Evolutionary conservation across 192 early-diverging fungal species (phyloP).

Genomic region (Coemansia sp.): DNA sequence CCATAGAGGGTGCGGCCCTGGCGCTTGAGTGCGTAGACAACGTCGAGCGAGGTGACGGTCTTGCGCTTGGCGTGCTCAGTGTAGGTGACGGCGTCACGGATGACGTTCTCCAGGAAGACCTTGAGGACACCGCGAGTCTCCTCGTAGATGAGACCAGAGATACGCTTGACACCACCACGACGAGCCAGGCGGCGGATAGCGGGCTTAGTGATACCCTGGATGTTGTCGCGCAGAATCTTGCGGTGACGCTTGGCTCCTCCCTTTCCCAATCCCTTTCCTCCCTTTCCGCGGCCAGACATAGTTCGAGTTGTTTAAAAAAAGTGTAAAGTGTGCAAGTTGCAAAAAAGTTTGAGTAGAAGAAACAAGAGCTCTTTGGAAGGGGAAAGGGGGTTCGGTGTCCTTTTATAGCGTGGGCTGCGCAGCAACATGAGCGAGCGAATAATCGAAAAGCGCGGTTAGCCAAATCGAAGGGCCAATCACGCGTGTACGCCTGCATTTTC

Average conservation of each 20-base stretch:
- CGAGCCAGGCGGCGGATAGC: constrained; percentile 98
- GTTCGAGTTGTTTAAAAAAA: not conserved
- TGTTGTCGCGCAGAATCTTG: constrained; percentile 98
- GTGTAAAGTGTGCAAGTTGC: not conserved
- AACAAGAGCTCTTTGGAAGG: not conserved
- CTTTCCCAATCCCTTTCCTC: constrained; percentile 99
- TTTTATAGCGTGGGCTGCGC: not conserved
- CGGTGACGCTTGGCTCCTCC: constrained; percentile 99
- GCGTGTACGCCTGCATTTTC: not conserved
- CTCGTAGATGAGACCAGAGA: constrained; percentile 99
- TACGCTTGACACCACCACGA: constrained; percentile 99
- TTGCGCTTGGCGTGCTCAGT: constrained; percentile 99
- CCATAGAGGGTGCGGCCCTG: constrained; percentile 94
- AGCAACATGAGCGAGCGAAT: not conserved
- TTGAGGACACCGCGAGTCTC: constrained; percentile 98
- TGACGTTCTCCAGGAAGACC: constrained; percentile 98
- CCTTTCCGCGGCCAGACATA: constrained; percentile 99
- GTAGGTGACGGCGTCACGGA: constrained; percentile 98
- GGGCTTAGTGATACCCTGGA: constrained; percentile 94
- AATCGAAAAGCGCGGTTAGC: not conserved
- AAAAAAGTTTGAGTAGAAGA: not conserved
- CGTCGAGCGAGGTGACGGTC: constrained; percentile 99
- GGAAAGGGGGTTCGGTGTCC: not conserved
- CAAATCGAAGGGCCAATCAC: not conserved
- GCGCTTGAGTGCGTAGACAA: constrained; percentile 97